Evolutionary conservation across 2,329 filamentous ascomycete species (phyloP), one percentile per base, ranked within the genome.

Genomic region (Paecilomyces sp.): DNA sequence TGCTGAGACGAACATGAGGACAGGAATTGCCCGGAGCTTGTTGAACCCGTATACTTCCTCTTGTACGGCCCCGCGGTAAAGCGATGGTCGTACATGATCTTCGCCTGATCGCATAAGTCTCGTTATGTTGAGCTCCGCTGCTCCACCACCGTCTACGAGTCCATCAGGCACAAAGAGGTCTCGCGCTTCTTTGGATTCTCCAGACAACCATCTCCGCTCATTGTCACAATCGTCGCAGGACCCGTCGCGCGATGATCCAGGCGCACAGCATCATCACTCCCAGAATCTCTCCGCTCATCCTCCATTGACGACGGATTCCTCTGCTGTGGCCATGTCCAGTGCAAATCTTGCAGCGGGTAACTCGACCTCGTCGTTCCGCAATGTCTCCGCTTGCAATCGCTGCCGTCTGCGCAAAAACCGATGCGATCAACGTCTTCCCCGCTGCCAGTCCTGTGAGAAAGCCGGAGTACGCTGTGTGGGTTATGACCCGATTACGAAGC

Each of bases 401-500:
- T 97, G 93, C 75, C 85, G 93, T 54, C 79, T 95, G 73, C 85
- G 93, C 69, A 97, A 97, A 81, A 97, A 97, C 73, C 84, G 92
- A 57, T 97, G 93, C 76, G 93, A 97, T 76, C 93, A 97, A 81
- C 88, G 89, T 65, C 82, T 97, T 62, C 93, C 93, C 8, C 91
- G 90, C 68, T 97, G 93, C 74, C 88, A 90, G 51, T 91, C 90
- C 66, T 97, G 93, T 76, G 91, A 92, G 73, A 97, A 97, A 78
- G 92, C 90, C n/a, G 84, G 85, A 60, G 90, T 95, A 54, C 88
- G 90, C 65, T 97, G 94, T 74, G 91, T 97, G 56, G 93, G 93
- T 63, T 97, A 96, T 75, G 93, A 97, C 72, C 92, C 93, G 34
- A 96, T 97, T 70, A 96, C 91, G 25, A 97, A 97, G 81, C 88